Percentiles rank a stretch among this genome's conserved stretches.
Evolutionary conservation across 768 basidiomycete genomes (phyloP).

Genomic region (Termitomyces sp.): DNA sequence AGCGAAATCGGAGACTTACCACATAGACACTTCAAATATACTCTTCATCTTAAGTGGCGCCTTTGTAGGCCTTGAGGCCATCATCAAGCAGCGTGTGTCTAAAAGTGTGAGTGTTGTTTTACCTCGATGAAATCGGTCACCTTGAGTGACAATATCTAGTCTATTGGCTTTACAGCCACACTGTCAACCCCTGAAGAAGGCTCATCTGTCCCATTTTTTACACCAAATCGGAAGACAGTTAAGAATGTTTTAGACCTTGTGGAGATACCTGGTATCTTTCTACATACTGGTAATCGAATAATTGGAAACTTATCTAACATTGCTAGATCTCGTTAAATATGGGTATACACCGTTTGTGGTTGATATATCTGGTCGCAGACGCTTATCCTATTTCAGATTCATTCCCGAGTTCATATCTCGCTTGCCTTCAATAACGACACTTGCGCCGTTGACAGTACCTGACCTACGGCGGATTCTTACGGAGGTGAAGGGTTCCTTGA

Average conservation of each 20-base stretch:
- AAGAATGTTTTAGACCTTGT: conserved; percentile 61
- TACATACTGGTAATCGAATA: not conserved
- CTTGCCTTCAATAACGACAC: conserved; percentile 86
- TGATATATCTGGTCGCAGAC: conserved; percentile 2
- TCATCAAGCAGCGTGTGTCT: conserved; percentile 75
- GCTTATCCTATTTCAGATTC: conserved; percentile 41
- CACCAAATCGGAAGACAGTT: conserved; percentile 60
- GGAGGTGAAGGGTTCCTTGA: conserved; percentile 87
- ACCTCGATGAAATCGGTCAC: not conserved
- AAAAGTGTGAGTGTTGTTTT: conserved; percentile 65
- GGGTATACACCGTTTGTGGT: conserved; percentile 42
- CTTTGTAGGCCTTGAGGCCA: conserved; percentile 85
- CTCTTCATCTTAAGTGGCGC: conserved; percentile 96
- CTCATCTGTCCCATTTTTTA: conserved; percentile 66
- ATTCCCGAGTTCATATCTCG: conserved; percentile 96
- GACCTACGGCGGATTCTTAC: conserved; percentile 90
- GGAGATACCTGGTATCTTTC: conserved; percentile 59
- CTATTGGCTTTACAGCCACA: conserved; percentile 75
- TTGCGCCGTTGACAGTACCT: conserved; percentile 71
- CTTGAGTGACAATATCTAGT: conserved; percentile 40
- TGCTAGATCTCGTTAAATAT: conserved; percentile 76
- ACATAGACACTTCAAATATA: conserved; percentile 86
- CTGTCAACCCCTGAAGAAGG: conserved; percentile 37
- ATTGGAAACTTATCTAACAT: conserved; percentile 1
- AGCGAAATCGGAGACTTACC: conserved; percentile 65